Evolutionary conservation across 2,329 filamentous ascomycete species (phyloP).

Genomic region (Shiraia sp.): DNA sequence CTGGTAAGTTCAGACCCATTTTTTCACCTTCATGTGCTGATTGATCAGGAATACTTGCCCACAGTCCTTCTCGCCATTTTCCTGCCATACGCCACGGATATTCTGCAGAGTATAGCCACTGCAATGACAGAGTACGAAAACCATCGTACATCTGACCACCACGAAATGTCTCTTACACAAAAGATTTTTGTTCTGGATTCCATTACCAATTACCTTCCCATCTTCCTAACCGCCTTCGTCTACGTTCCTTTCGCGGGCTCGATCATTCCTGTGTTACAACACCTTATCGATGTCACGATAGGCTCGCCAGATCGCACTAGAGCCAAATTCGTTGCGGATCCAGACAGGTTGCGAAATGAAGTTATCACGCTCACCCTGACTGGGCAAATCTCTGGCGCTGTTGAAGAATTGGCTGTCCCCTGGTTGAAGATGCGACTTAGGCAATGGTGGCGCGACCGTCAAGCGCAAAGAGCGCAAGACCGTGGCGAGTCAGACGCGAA

Average conservation of each 20-base stretch:
- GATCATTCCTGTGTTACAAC: conserved; percentile 28
- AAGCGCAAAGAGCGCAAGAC: conserved; percentile 8
- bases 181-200: conserved; percentile 42
- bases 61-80: conserved; percentile 36
- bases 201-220: conserved; percentile 41
- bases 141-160: conserved; percentile 34
- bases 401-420: conserved; percentile 36
- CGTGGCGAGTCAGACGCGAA: conserved; percentile 2
- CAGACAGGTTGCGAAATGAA: conserved; percentile 36
- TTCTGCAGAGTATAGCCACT: conserved; percentile 31
- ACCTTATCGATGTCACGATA: conserved; percentile 18
- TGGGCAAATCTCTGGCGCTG: conserved; percentile 33
- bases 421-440: conserved; percentile 32
- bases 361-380: conserved; percentile 41
- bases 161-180: conserved; percentile 41
- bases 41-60: conserved; percentile 35
- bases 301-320: conserved; percentile 12
- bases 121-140: conserved; percentile 40
- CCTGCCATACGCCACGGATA: conserved; percentile 34
- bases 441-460: conserved; percentile 37
- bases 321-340: conserved; percentile 28
- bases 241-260: conserved; percentile 36
- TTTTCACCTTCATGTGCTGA: background rate
- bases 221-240: conserved; percentile 39
- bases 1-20: conserved; percentile 16